Conservation (phyloP, 2,329 filamentous ascomycete genomes). For the Penicillium sp. region DNA sequence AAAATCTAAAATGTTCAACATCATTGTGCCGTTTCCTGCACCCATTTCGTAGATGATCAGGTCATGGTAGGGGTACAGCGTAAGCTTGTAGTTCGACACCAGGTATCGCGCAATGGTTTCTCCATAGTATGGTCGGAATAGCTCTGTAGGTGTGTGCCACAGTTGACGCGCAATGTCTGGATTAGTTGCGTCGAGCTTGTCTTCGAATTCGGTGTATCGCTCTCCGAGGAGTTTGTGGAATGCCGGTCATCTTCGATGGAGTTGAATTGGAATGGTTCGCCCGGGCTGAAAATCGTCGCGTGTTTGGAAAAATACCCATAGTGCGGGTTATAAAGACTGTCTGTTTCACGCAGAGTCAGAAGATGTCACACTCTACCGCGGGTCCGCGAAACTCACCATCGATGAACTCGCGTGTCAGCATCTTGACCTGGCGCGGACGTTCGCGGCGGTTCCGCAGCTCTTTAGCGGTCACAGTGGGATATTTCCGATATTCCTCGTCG, state of each 20-base stretch:
- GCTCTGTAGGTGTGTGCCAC: constrained; percentile 97
- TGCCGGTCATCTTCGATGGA: constrained; percentile 74
- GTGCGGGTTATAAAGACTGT: constrained; percentile 89
- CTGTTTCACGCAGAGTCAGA: constrained; percentile 49
- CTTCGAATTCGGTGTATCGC: constrained; percentile 88
- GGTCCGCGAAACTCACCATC: constrained; percentile 64
- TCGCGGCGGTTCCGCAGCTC: constrained; percentile 72
- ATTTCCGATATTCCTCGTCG: constrained; percentile 75
- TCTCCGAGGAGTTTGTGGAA: constrained; percentile 77
- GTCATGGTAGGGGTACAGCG: constrained; percentile 92
- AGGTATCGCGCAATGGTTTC: constrained; percentile 97
- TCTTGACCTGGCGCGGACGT: constrained; percentile 85
- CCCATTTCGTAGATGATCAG: constrained; percentile 99
- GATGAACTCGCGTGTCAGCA: constrained; percentile 96
- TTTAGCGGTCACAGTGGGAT: constrained; percentile 81
- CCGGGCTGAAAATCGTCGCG: constrained; percentile 91
- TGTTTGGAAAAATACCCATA: constrained; percentile 98
- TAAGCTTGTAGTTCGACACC: constrained; percentile 92
- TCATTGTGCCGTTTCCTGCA: constrained; percentile 93
- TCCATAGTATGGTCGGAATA: constrained; percentile 95
- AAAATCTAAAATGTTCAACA: constrained; percentile 97
- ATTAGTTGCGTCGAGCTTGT: constrained; percentile 73
- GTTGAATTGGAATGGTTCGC: constrained; percentile 87
- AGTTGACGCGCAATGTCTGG: constrained; percentile 80
- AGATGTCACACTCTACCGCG: background rate